Base-by-base conservation (phyloP, 441 rosid genomes). In the Oxalis stricta region DNA sequence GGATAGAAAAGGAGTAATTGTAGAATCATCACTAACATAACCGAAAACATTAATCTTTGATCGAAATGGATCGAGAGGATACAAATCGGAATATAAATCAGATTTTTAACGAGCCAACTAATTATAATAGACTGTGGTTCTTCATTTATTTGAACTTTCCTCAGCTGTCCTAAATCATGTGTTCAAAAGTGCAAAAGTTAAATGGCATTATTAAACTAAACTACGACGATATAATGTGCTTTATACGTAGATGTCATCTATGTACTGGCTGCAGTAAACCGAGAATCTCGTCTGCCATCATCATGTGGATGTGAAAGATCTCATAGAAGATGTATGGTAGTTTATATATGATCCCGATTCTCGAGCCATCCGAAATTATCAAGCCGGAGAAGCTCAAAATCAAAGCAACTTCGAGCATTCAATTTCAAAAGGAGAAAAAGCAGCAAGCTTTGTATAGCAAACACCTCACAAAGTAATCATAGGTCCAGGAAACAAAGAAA, bases 141-240 rank as follows among this genome's bases (percentile, higher is more conserved):
- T 10, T 26, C 10, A 20, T 21, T 14, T 10, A 2, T 50, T 54
- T 48, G 47, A 47, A 21, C 41, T 61, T 46, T 10, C 24, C 45
- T 49, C 43, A 37, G 21, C 43, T 29, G 28, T 32, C 26, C 42
- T 39, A 44, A 33, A 33, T 15, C 18, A 33, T 16, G 26, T 30
- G 12, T 36, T 21, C 18, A 48, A 18, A 36, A 28, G 35, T 50
- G 34, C 46, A 36, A 48, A 48, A 47, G n/a, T n/a, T n/a, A n/a
- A n/a, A n/a, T n/a, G n/a, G n/a, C n/a, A n/a, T n/a, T 44, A 43
- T 49, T 32, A 20, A 18, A 26, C 28, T 41, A 19, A 26, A 41
- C 29, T 38, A 26, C 47, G 66, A 33, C 48, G 35, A 54, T 38
- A 40, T 54, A 53, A 44, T 56, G 51, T 34, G 34, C 33, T 43